Base-by-base conservation (phyloP, 352 stramenopile genomes). In the Plasmopara halstedii region DNA sequence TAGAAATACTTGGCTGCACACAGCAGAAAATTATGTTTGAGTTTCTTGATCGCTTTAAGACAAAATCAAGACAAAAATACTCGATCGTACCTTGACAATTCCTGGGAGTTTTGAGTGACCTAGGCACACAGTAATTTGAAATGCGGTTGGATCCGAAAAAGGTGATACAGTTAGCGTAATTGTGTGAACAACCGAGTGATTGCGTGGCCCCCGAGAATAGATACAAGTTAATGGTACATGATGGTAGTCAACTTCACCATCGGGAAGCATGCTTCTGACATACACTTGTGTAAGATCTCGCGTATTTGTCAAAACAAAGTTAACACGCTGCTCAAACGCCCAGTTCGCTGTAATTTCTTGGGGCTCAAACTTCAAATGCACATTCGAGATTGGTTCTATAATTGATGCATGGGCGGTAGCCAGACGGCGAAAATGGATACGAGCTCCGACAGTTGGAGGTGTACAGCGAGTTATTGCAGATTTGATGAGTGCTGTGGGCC, bases 91-190 rank as follows among this genome's bases (percentile, higher is more conserved):
- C 52, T 62, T 59, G 1, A 50, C 34, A 7, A 53, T 51, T 11
- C 58, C 66, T 4, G 66, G 61, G 11, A 72, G 44, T 0, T 34
- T 51, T 21, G 44, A 43, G 20, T 74, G 55, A 15, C 67, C 51
- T 2, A 84, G 14, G 21, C 72, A 77, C 11, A 80, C 47, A 14
- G 64, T 31, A 8, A 81, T 25, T 2, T 33, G 42, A 20, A 78
- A 76, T 20, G 47, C 56, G 3, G 62, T 81, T 22, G 73, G 73
- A 18, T 85, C 73, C 2, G 73, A 85, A 53, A 83, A 83, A 6
- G 73, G 70, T 19, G 59, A 52, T 17, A 82, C 43, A 0, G 44
- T 68, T 9, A 82, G 40, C 15, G 39, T 63, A 20, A 82, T 72
- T 4, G 33, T 58, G 46, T 67, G 48, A 7, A 77, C 64, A 9